Conservation (phyloP, 805 yeast genomes). For the Candida fluviatilis region DNA sequence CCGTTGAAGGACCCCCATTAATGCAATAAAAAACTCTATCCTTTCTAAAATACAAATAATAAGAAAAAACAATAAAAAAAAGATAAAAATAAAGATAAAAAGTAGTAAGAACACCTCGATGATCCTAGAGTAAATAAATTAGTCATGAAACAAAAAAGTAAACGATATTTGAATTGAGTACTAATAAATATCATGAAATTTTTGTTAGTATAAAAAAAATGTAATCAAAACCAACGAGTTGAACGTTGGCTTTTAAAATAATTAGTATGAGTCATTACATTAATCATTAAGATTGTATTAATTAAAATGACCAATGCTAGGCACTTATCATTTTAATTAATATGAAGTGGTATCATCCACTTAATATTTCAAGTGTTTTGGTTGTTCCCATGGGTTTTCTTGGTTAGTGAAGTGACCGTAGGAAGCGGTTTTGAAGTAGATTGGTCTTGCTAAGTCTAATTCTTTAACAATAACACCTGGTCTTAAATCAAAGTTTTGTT, state of each 20-base stretch:
- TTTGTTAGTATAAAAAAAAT: slow-evolving; percentile 2
- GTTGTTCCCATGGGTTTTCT: slow-evolving; percentile 97
- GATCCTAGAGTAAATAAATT: background rate
- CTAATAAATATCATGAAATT: slow-evolving; percentile 5
- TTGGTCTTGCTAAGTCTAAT: slow-evolving; percentile 97
- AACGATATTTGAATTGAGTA: slow-evolving; percentile 1
- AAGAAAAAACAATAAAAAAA: slow-evolving; percentile 17
- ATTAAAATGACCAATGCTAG: background rate
- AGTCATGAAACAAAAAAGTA: background rate
- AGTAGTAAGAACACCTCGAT: background rate
- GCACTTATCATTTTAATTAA: background rate
- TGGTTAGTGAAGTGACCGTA: slow-evolving; percentile 99
- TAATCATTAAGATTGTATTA: slow-evolving; percentile 27
- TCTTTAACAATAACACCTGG: slow-evolving; percentile 98
- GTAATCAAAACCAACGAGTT: slow-evolving; percentile 37
- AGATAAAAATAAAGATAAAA: slow-evolving; percentile 10
- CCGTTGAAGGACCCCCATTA: slow-evolving; percentile 52
- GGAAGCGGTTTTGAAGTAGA: slow-evolving; percentile 97
- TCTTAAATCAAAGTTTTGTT: slow-evolving; percentile 95
- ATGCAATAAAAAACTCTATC: slow-evolving; percentile 41
- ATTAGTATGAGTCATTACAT: slow-evolving; percentile 37
- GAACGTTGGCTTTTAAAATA: slow-evolving; percentile 31
- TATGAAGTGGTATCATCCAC: slow-evolving; percentile 4
- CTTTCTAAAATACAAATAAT: slow-evolving; percentile 16
- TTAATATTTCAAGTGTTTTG: slow-evolving; percentile 70